phyloP scores from a whole-genome alignment of 768 basidiomycete species.

The Psilocybe subaeruginosa region DNA sequence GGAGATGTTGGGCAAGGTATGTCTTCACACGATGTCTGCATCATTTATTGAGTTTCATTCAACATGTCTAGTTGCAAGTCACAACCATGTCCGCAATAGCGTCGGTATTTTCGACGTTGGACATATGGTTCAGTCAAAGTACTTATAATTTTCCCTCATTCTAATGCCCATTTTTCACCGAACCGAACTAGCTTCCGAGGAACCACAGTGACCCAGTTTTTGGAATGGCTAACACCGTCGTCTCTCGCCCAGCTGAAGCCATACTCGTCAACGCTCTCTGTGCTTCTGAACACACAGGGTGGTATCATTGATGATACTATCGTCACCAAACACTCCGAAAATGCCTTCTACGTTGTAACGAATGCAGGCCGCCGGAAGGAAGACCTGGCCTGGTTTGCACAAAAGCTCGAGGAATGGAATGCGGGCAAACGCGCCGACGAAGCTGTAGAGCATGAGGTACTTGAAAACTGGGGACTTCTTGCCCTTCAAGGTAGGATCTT shows the following conservation, averaged over 20 bases:
- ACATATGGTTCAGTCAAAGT: constrained; percentile 97
- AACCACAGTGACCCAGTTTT: constrained; percentile 73
- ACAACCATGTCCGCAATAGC: constrained; percentile 81
- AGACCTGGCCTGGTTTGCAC: constrained; percentile 79
- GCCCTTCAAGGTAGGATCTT: constrained; percentile 80
- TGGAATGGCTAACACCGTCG: constrained; percentile 90
- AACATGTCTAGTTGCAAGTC: constrained; percentile 71
- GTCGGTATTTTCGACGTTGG: constrained; percentile 96
- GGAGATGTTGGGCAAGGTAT: constrained; percentile 79
- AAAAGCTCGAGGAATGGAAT: constrained; percentile 82
- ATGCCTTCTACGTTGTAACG: constrained; percentile 93
- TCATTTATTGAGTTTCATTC: constrained; percentile 4
- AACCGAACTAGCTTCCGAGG: constrained; percentile 71
- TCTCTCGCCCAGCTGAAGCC: constrained; percentile 68
- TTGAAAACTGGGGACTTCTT: constrained; percentile 86
- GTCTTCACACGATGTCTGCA: constrained; percentile 23
- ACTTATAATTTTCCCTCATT: constrained; percentile 21
- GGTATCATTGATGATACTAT: constrained; percentile 98
- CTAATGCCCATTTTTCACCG: background rate
- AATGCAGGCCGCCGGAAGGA: constrained; percentile 87
- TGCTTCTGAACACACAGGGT: constrained; percentile 85
- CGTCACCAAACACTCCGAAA: constrained; percentile 80
- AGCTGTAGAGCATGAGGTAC: constrained; percentile 78
- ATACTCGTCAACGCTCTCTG: constrained; percentile 84
- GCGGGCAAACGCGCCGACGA: constrained; percentile 47